Base-by-base conservation (phyloP, 2,329 filamentous ascomycete species). In the Verticillium nubilum region DNA sequence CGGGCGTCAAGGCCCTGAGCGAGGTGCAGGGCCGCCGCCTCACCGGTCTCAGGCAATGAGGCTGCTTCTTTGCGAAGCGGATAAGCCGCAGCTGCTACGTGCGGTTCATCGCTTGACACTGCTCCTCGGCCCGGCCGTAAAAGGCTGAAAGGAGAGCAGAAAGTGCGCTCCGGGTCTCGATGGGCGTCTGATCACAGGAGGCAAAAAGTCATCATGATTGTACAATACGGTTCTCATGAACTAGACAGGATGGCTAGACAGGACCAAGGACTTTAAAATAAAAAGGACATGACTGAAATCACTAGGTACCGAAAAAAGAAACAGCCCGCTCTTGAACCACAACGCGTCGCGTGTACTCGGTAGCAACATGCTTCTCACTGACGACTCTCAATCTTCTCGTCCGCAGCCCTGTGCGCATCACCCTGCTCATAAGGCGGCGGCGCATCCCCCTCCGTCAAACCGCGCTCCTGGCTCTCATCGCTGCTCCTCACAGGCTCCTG, bases 21-120 rank as follows among this genome's bases (percentile, higher is more conserved):
- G 95, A 99, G 79, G 94, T 99, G 29, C 95, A 97, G 78, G 86
- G 88, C 69, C 85, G 95, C 66, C 86, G 95, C 60, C 77, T 97
- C 68, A 89, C 90, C 25, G 93, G 92, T 3, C 78, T 87, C 77
- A 78, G 82, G 70, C 86, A 74, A 74, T 50, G 42, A 50, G 42
- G 9, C 25, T 19, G 42, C 42, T 5, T 9, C 42, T 2, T 50
- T 9, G 19, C 42, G 19, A 7, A 31, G 9, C 4, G 12, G 42
- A 10, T 10, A 19, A 25, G 4, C 25, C n/a, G 25, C 42, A 23
- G 19, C 19, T 50, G 9, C 42, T 26, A 6, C 19, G 9, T 23
- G 42, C 19, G n/a, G 10, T 23, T 50, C 6, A 12, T 23, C 9
- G 19, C 9, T 23, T 4, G 42, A 10, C n/a, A 13, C 7, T 13